These are phyloP conservation scores for Phycomyces blakesleeanus DNA, from an alignment of 192 early-diverging fungal species.

Conservation along the genomic window DNA sequence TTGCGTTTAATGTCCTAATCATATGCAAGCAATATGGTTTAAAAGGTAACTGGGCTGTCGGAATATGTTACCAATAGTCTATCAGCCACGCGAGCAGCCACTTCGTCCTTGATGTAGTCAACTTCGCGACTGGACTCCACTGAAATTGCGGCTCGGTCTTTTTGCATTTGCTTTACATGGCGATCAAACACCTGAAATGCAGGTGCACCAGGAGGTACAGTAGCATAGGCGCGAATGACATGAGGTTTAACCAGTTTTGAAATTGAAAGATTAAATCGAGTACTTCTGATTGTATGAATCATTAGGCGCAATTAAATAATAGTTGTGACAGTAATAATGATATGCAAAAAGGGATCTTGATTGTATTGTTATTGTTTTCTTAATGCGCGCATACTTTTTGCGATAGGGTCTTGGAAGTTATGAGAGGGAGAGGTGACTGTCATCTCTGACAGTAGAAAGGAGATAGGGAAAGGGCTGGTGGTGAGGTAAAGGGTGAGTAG, in stretches of 20 bases:
- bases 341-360: too few species aligned
- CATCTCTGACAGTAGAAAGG: neutral
- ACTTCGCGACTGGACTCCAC: slow-evolving; percentile 56
- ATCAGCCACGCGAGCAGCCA: slow-evolving; percentile 84
- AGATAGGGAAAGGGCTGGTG: neutral
- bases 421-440: neutral
- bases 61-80: slow-evolving; percentile 62
- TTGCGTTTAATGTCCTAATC: slow-evolving; percentile 85
- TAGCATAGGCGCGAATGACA: neutral
- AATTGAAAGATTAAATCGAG: neutral
- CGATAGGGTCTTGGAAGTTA: neutral
- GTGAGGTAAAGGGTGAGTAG: neutral
- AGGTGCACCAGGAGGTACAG: neutral
- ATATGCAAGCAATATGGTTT: neutral
- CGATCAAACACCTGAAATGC: slow-evolving; percentile 79
- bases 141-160: slow-evolving; percentile 67
- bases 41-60: neutral
- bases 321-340: neutral
- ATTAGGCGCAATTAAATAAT: neutral
- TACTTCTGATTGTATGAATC: neutral
- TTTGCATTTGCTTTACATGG: slow-evolving; percentile 69
- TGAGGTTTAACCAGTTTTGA: neutral
- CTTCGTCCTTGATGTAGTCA: slow-evolving; percentile 92
- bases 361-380: neutral
- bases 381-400: neutral